Percentiles rank a stretch among this genome's conserved stretches.
phyloP scores from a whole-genome alignment of 1,284 basidiomycete genomes.

The Cystobasidium slooffiae region DNA sequence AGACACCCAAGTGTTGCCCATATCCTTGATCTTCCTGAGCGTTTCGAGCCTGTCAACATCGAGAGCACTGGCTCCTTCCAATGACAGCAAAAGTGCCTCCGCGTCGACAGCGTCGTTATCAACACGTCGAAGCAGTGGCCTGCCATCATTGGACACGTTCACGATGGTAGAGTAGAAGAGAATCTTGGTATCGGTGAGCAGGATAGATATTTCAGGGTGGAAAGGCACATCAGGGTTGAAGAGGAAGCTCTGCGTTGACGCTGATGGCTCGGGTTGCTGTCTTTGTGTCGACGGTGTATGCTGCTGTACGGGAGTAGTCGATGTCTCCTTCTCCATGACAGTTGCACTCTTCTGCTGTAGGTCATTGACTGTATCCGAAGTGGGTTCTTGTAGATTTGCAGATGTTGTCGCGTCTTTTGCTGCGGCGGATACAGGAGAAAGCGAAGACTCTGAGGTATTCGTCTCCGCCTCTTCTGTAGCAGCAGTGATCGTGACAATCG shows the following conservation, averaged over 20 bases:
- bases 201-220: constrained; percentile 32
- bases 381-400: background rate
- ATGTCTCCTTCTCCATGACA: background rate
- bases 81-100: constrained; percentile 22
- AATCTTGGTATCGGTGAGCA: constrained; percentile 42
- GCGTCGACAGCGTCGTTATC: constrained; percentile 42
- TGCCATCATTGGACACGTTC: background rate
- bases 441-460: constrained; percentile 3
- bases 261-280: constrained; percentile 1
- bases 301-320: constrained; percentile 3
- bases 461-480: constrained; percentile 3
- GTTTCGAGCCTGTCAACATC: constrained; percentile 32
- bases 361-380: constrained; percentile 8
- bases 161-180: constrained; percentile 36
- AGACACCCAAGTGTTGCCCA: constrained; percentile 39
- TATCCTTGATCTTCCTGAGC: constrained; percentile 24
- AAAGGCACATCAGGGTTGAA: constrained; percentile 40
- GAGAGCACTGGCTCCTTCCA: constrained; percentile 1
- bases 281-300: background rate
- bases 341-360: constrained; percentile 1
- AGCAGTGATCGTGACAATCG: constrained; percentile 1
- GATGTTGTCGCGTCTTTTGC: background rate
- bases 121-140: constrained; percentile 29
- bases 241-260: constrained; percentile 39
- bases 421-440: constrained; percentile 12